These are phyloP conservation scores for Graphium sp. DNA, from an alignment of 2,329 filamentous ascomycete species.

Conservation along the genomic window DNA sequence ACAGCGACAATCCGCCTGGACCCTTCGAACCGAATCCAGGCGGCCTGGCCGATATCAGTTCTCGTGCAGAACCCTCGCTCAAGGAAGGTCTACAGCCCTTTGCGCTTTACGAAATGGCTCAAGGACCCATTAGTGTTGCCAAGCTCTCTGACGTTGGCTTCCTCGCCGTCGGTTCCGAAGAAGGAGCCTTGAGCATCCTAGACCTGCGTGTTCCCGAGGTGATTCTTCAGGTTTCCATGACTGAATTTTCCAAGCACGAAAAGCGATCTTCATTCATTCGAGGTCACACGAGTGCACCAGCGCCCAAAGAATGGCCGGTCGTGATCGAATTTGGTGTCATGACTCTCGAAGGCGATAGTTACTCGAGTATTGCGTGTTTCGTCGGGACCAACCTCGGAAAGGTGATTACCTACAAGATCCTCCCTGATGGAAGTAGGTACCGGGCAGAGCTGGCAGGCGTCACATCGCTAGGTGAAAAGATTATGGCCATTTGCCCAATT, in stretches of 20 bases:
- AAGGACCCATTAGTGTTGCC: slow-evolving; percentile 63
- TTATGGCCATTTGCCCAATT: slow-evolving; percentile 68
- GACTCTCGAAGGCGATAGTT: slow-evolving; percentile 84
- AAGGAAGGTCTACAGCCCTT: slow-evolving; percentile 71
- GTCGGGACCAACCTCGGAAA: slow-evolving; percentile 77
- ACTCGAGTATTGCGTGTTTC: slow-evolving; percentile 86
- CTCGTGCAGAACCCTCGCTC: slow-evolving; percentile 52
- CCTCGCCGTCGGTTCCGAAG: slow-evolving; percentile 70
- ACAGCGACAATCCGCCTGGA: slow-evolving; percentile 42
- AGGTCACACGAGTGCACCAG: slow-evolving; percentile 11
- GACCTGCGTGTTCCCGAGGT: slow-evolving; percentile 77
- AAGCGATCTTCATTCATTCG: slow-evolving; percentile 60
- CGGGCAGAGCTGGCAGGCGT: slow-evolving; percentile 55
- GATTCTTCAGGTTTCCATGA: slow-evolving; percentile 58
- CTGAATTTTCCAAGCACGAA: slow-evolving; percentile 59
- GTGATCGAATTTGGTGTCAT: slow-evolving; percentile 83
- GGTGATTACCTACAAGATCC: slow-evolving; percentile 75
- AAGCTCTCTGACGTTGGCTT: slow-evolving; percentile 90
- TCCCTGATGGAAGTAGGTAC: slow-evolving; percentile 62
- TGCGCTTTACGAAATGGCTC: slow-evolving; percentile 66
- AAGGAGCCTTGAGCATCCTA: slow-evolving; percentile 63
- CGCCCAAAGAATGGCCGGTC: slow-evolving; percentile 56
- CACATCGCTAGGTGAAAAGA: slow-evolving; percentile 44
- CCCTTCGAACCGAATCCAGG: slow-evolving; percentile 44
- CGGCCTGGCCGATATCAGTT: slow-evolving; percentile 57